Evolutionary conservation across 2,329 filamentous ascomycete species (phyloP).

Genomic region (Epichloe glyceriae): DNA sequence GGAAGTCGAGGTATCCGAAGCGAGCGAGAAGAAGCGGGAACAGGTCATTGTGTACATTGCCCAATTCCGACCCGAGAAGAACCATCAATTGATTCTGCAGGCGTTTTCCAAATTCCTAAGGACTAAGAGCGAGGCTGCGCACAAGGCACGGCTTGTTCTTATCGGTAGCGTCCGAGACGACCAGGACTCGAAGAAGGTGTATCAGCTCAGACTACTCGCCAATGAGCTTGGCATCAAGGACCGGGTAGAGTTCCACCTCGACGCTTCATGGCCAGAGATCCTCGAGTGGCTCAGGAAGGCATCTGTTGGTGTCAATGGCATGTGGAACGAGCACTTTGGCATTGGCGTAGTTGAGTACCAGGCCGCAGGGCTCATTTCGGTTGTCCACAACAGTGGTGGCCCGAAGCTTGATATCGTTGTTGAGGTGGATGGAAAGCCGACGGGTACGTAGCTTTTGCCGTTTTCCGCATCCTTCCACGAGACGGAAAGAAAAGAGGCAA

Average conservation of each 20-base stretch:
- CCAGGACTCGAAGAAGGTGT: conserved; percentile 68
- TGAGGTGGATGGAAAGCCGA: conserved; percentile 62
- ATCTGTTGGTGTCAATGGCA: conserved; percentile 85
- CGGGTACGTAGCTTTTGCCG: conserved; percentile 38
- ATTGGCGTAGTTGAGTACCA: conserved; percentile 98
- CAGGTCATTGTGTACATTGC: conserved; percentile 81
- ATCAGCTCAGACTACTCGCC: conserved; percentile 72
- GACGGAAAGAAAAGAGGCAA: background rate
- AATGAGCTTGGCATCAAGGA: conserved; percentile 80
- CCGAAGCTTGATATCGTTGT: conserved; percentile 90
- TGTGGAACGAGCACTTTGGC: conserved; percentile 99
- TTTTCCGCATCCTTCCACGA: background rate
- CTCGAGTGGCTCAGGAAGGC: conserved; percentile 64
- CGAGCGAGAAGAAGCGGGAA: conserved; percentile 56
- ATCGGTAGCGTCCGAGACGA: conserved; percentile 88
- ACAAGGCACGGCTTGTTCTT: conserved; percentile 58
- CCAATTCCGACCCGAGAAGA: conserved; percentile 95
- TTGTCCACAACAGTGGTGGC: conserved; percentile 87
- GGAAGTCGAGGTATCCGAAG: conserved; percentile 56
- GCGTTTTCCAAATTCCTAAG: conserved; percentile 70
- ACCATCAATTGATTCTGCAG: conserved; percentile 74
- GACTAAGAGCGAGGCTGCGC: conserved; percentile 34
- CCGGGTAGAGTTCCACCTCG: conserved; percentile 73
- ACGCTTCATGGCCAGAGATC: conserved; percentile 81
- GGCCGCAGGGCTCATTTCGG: conserved; percentile 80